Conservation (phyloP, 345 rosid species). For the Eucalyptus pauciflora region DNA sequence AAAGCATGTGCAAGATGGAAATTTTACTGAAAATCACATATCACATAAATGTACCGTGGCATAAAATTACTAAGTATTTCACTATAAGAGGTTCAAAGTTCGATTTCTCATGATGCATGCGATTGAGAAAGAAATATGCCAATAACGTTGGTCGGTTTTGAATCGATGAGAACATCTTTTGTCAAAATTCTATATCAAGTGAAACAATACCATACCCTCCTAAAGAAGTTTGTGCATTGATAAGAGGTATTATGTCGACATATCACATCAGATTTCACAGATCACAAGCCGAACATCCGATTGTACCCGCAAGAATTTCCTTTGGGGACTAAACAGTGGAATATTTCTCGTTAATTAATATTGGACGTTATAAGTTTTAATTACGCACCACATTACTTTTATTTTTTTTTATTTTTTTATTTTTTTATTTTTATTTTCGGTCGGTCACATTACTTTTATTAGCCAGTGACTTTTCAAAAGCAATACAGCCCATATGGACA, state of each 20-base stretch:
- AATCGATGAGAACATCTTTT: not conserved
- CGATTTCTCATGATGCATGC: not conserved
- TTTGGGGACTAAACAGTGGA: not conserved
- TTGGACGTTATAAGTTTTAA: too few species aligned
- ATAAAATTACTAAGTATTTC: not conserved
- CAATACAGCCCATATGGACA: not conserved
- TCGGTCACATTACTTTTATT: not conserved
- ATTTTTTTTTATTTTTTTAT: too few species aligned
- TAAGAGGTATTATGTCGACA: not conserved
- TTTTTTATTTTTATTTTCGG: too few species aligned
- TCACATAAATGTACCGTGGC: not conserved
- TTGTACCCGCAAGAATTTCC: not conserved
- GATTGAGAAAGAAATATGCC: not conserved
- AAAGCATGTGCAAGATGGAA: not conserved
- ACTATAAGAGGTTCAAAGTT: not conserved
- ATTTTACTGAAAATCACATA: not conserved
- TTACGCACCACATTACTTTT: not conserved
- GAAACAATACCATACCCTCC: not conserved
- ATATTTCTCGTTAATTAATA: too few species aligned
- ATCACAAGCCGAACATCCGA: accelerated
- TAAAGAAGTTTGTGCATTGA: not conserved
- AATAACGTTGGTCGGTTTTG: not conserved
- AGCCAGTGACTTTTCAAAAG: not conserved
- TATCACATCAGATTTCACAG: not conserved
- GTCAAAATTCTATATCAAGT: not conserved